phyloP scores from a whole-genome alignment of 495 filamentous ascomycete genomes.

The Aspergillus affinis region DNA sequence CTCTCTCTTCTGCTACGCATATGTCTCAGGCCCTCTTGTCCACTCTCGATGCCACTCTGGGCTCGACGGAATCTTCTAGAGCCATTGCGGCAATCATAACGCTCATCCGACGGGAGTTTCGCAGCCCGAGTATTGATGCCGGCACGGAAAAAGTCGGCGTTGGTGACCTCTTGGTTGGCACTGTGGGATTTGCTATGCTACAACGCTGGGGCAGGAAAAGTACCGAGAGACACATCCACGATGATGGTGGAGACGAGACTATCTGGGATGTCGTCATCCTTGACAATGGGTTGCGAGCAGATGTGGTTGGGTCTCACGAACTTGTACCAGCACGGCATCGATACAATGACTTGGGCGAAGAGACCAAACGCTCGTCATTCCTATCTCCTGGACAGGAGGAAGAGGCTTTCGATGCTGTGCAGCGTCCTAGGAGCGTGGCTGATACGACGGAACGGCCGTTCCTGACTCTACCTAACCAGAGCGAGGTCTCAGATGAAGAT shows the following conservation, averaged over 20 bases:
- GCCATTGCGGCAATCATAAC: constrained; percentile 79
- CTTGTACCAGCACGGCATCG: constrained; percentile 24
- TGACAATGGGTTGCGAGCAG: constrained; percentile 60
- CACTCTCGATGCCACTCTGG: constrained; percentile 71
- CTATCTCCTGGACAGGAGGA: constrained; percentile 42
- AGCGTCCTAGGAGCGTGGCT: constrained; percentile 33
- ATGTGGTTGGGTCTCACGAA: constrained; percentile 51
- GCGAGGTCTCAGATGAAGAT: constrained; percentile 44
- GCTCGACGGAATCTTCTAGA: constrained; percentile 74
- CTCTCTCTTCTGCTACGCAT: constrained; percentile 58
- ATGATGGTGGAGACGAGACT: constrained; percentile 56
- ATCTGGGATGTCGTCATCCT: constrained; percentile 81
- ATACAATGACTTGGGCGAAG: constrained; percentile 18
- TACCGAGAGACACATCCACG: constrained; percentile 54
- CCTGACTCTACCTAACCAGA: constrained; percentile 33
- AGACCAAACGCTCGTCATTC: constrained; percentile 34
- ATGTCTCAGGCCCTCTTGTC: constrained; percentile 65
- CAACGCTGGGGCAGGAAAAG: constrained; percentile 65
- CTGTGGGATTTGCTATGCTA: constrained; percentile 69
- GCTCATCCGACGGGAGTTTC: constrained; percentile 69
- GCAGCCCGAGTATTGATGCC: constrained; percentile 57
- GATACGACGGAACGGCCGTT: constrained; percentile 22
- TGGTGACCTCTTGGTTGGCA: constrained; percentile 62
- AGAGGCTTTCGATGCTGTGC: constrained; percentile 47
- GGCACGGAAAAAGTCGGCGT: constrained; percentile 64